These are phyloP conservation scores for Crepidotus variabilis DNA, from an alignment of 768 basidiomycete genomes.

Conservation along the genomic window DNA sequence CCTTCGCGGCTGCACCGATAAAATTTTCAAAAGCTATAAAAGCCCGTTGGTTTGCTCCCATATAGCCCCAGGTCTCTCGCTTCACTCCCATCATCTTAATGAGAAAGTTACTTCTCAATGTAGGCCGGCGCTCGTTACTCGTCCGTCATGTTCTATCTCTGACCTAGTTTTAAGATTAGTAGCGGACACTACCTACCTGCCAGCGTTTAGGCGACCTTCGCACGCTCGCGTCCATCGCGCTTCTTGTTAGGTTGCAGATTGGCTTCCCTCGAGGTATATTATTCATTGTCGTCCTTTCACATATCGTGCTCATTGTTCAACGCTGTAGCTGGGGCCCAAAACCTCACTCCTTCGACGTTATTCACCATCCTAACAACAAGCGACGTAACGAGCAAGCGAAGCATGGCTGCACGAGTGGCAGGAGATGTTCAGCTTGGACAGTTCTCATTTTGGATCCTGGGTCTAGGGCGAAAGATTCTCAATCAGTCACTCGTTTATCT, in stretches of 20 bases:
- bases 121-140: not conserved
- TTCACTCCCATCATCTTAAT: not conserved
- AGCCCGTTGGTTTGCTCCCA: not conserved
- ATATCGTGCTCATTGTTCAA: not conserved
- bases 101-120: not conserved
- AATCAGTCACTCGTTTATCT: not conserved
- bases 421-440: constrained; percentile 28
- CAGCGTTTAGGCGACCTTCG: constrained; percentile 53
- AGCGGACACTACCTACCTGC: constrained; percentile 37
- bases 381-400: constrained; percentile 73
- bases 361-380: constrained; percentile 66
- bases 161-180: not conserved
- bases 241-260: constrained; percentile 60
- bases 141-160: not conserved
- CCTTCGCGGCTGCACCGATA: not conserved
- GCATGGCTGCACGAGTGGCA: constrained; percentile 65
- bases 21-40: constrained; percentile 7
- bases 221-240: constrained; percentile 70
- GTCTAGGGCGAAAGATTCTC: not conserved
- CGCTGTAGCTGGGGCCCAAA: constrained; percentile 10
- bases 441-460: not conserved
- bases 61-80: not conserved
- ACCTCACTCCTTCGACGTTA: constrained; percentile 44
- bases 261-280: constrained; percentile 48
- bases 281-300: not conserved